These are phyloP conservation scores for Aspergillus ibericus DNA, from an alignment of 2,329 filamentous ascomycete species.

Conservation along the genomic window DNA sequence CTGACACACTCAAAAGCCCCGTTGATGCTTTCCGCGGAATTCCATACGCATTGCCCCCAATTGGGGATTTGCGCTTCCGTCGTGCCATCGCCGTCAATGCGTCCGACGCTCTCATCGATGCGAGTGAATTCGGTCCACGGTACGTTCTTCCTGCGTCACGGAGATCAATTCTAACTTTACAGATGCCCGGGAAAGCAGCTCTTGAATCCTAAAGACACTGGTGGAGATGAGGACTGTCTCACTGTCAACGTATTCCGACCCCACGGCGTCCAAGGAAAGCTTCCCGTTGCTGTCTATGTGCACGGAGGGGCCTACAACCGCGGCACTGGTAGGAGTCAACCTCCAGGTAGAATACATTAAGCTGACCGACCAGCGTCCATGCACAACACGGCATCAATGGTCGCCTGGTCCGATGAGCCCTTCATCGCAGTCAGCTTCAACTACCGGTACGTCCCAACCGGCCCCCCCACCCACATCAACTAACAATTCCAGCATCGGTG, in stretches of 20 bases:
- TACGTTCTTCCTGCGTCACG: constrained; percentile 50
- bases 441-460: constrained; percentile 32
- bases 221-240: constrained; percentile 47
- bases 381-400: constrained; percentile 63
- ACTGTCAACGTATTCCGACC: constrained; percentile 45
- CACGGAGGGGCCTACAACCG: constrained; percentile 44
- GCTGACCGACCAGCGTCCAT: constrained; percentile 21
- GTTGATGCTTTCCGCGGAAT: constrained; percentile 43
- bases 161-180: constrained; percentile 13
- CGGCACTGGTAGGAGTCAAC: constrained; percentile 22
- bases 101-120: constrained; percentile 4
- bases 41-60: constrained; percentile 10
- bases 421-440: constrained; percentile 49
- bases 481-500: constrained; percentile 32
- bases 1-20: constrained; percentile 23
- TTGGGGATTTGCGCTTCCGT: constrained; percentile 11
- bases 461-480: background rate
- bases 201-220: constrained; percentile 52
- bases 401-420: constrained; percentile 52
- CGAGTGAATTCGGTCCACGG: constrained; percentile 6
- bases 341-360: no score
- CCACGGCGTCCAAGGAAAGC: constrained; percentile 20
- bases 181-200: constrained; percentile 45
- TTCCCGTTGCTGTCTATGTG: constrained; percentile 45
- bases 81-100: constrained; percentile 29